Conservation (phyloP, 2,329 filamentous ascomycete species). For the Meredithiella fracta region DNA sequence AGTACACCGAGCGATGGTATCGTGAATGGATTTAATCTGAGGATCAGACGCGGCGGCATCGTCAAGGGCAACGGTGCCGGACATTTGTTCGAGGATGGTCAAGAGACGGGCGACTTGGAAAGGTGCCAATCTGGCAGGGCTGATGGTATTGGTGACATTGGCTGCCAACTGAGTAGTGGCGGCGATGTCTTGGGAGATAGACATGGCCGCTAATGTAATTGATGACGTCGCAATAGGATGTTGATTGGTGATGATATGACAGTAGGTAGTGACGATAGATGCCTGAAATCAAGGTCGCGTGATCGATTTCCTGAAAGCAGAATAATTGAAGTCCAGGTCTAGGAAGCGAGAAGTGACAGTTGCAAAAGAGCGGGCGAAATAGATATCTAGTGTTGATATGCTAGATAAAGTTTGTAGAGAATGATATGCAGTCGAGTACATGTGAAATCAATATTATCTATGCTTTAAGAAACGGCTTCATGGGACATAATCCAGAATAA, state of each 20-base stretch:
- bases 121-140: constrained; percentile 7
- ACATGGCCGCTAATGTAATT: constrained; percentile 3
- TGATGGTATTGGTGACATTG: constrained; percentile 12
- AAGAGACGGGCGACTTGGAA: constrained; percentile 11
- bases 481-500: background rate
- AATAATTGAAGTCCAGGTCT: background rate
- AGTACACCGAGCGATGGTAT: constrained; percentile 4
- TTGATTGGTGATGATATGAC: background rate
- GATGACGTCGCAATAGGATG: background rate
- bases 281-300: background rate
- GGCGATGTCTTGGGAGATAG: constrained; percentile 10
- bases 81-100: constrained; percentile 6
- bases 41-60: constrained; percentile 1
- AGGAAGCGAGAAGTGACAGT: background rate
- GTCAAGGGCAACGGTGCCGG: constrained; percentile 7
- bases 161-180: constrained; percentile 7
- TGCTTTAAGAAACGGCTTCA: background rate
- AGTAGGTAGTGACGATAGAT: background rate
- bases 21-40: constrained; percentile 5
- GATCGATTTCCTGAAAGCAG: background rate
- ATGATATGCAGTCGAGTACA: background rate
- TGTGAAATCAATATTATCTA: background rate
- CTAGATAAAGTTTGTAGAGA: background rate
- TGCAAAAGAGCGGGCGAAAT: background rate
- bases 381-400: background rate